Base-by-base conservation (phyloP, 1,139 yeast species). In the Yamadazyma conglobata region DNA sequence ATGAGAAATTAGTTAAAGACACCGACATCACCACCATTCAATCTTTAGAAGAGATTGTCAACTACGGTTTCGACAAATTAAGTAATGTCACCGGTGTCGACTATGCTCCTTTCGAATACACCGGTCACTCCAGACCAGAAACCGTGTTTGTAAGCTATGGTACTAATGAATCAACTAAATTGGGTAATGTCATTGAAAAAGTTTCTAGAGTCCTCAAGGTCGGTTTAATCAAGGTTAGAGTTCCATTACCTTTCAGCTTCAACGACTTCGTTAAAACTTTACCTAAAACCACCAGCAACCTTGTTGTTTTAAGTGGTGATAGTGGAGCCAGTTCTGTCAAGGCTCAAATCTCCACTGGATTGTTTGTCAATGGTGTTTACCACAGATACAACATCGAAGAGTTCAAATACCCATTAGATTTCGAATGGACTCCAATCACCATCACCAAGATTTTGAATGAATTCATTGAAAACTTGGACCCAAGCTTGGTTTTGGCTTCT, bases 71-170 rank as follows among this genome's bases (percentile, higher is more conserved):
- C 25, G 36, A 45, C 4, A 56, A 71, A 25, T 65, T 83, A 49
- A 84, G 84, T 54, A 52, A 65, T 18, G 58, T 73, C 20, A 63
- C 85, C 23, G 83, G 81, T 25, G 70, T 80, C 10, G 53, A 63
- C 18, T 80, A 79, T 52, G 63, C 73, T 31, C 76, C 83, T 19
- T 84, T 88, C 48, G 85, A 86, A 55, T 86, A 82, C 56, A 56
- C 55, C 38, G 96, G 96, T 33, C 62, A 66, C 34, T 52, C 58
- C 8, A 56, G 63, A 34, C 80, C 95, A 6, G 73, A 74, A 27
- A 74, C 81, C 19, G 86, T 89, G 10, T 77, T 85, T 52, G 91
- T 88, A 18, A 70, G 79, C 22, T 79, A 82, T 48, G 95, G 96
- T 17, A 70, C 93, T 13, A 62, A 75, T 27, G 91, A 81, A 50